phyloP scores from a whole-genome alignment of 2,329 filamentous ascomycete species.

The Curvularia sp. region DNA sequence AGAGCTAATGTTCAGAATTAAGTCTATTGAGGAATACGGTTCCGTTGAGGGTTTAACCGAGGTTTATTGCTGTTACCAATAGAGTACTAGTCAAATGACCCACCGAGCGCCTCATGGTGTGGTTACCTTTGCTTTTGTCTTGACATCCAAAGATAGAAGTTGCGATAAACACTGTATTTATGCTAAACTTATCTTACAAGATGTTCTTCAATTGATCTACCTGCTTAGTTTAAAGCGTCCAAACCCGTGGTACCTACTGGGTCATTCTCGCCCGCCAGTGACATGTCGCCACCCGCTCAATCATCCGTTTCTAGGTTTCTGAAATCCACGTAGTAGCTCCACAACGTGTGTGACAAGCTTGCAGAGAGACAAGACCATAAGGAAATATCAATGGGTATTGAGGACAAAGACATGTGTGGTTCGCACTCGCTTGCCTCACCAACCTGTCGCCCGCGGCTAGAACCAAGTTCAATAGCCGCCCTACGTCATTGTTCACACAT shows the following conservation, averaged over 20 bases:
- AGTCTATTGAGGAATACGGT: no score
- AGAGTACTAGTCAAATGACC: no score
- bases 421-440: slow-evolving; percentile 10
- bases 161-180: neutral
- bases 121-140: no score
- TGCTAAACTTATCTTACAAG: neutral
- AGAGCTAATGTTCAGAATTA: no score
- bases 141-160: no score
- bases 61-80: no score
- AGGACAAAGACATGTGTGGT: neutral
- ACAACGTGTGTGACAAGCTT: neutral
- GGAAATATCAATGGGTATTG: neutral
- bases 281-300: neutral
- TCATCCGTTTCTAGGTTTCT: neutral
- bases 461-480: slow-evolving; percentile 12
- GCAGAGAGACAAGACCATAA: neutral
- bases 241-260: neutral
- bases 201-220: neutral
- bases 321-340: neutral
- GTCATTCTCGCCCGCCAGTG: neutral
- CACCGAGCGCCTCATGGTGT: no score
- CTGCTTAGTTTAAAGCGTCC: neutral
- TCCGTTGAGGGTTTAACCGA: no score
- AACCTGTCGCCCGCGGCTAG: slow-evolving; percentile 5
- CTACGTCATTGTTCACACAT: slow-evolving; percentile 18